Evolutionary conservation across 345 rosid genomes (phyloP), one percentile per base, ranked within the genome.

Genomic region (Hevea brasiliensis): DNA sequence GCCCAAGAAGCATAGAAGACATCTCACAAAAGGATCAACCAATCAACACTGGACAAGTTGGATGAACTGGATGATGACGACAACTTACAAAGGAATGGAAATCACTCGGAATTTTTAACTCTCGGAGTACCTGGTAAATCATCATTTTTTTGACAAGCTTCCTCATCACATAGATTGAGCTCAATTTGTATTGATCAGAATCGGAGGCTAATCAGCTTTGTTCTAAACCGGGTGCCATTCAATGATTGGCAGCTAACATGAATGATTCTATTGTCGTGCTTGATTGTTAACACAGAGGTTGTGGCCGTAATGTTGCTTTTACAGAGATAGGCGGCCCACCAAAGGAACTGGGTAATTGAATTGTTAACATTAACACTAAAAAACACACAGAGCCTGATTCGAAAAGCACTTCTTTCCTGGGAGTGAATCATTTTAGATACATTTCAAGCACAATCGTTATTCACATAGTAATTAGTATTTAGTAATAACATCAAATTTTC

Each of bases 1-100:
- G 71, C 88, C 79, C 13, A 94, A 94, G 81, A 94, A 92, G 86
- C 92, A 94, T 61, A 82, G 98, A 70, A 89, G 97, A 51, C 86
- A 82, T 94, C 94, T 7, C 89, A 96, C 59, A 92, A 87, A 84
- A 88, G 82, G 62, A 86, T 85, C 8, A 92, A 92, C 78, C 96
- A 94, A 78, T 85, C 93, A 0, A 47, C 88, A 70, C 70, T 87
- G 42, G 82, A 84, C 21, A 92, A 88, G 53, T 61, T 88, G 61
- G 87, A 88, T 21, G 88, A 87, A 71, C 80, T 81, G 6, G 92
- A 88, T 35, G 92, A 89, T 2, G 90, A 89, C 10, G 76, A 79
- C 0, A 80, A 84, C 15, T 55, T 44, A 14, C 71, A 81, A 37
- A 83, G 83, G 80, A 81, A 89, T 26, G 91, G 91, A 79, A 77